These are phyloP conservation scores for Globisporangium sylvaticum DNA, from an alignment of 352 stramenopile genomes.

Conservation along the genomic window DNA sequence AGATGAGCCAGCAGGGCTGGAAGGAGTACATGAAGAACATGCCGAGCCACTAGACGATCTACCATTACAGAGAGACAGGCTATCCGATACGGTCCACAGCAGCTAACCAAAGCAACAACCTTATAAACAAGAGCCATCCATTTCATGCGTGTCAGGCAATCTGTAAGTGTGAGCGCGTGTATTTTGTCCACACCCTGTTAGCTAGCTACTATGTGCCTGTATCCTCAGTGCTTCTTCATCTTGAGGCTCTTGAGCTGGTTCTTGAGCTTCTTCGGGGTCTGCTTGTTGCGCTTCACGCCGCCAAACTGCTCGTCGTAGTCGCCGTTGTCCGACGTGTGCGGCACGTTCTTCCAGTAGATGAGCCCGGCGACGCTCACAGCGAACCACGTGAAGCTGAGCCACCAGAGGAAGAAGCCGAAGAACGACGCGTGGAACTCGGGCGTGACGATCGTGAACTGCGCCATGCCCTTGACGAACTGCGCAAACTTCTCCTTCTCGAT, in stretches of 20 bases:
- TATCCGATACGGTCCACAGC: not conserved
- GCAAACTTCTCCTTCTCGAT: conserved; percentile 39
- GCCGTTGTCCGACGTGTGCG: conserved; percentile 23
- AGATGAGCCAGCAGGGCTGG: conserved; percentile 85
- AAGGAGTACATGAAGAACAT: conserved; percentile 88
- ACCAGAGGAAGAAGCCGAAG: conserved; percentile 66
- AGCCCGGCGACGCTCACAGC: conserved; percentile 34
- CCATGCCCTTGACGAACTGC: conserved; percentile 62
- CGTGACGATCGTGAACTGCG: conserved; percentile 53
- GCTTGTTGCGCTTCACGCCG: conserved; percentile 33
- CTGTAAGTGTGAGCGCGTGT: not conserved
- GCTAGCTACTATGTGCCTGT: not conserved
- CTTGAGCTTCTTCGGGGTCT: conserved; percentile 66
- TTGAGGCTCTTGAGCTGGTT: conserved; percentile 72
- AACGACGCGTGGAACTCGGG: conserved; percentile 53
- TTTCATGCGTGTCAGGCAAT: not conserved
- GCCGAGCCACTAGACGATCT: conserved; percentile 33
- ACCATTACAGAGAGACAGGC: not conserved
- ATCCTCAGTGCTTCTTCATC: conserved; percentile 47
- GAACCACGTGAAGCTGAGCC: conserved; percentile 56
- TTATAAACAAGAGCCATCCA: not conserved
- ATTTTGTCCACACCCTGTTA: not conserved
- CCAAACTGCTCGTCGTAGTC: not conserved
- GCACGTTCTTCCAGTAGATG: conserved; percentile 71
- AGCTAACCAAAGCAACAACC: not conserved